Base-by-base conservation (phyloP, 495 filamentous ascomycete species). In the Daldinia vernicosa region DNA sequence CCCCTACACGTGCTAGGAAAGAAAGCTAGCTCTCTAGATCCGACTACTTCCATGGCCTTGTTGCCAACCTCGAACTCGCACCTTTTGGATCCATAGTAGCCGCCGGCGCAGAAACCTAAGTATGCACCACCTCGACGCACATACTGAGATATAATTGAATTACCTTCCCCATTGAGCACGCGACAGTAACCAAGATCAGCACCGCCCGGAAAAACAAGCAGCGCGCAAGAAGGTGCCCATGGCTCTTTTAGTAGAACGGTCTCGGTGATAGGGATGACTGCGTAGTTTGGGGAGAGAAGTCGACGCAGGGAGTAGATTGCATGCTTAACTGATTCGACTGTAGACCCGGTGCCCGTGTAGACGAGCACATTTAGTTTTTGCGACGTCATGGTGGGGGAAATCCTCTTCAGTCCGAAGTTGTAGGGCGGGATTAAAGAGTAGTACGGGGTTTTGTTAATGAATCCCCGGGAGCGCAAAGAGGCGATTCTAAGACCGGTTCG, bases 61-160 rank as follows among this genome's bases (percentile, higher is more conserved):
- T 95, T 88, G 2, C 93, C 93, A 2, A 95, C 89, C 79, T 98
- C 94, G 63, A 98, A 99, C 74, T 98, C 96, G 74, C 94, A 97
- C 58, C 83, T 82, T 56, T 85, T 80, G 65, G 83, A 88, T 4
- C 92, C 96, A 74, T 97, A 99, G 80, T 98, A 99, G 5, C 92
- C 95, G 11, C 95, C 95, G 39, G 96, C 96, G 75, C 95, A 99
- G 67, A 99, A 89, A 4, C 95, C 96, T 22, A 98, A 84, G 76
- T 95, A 99, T 1, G 83, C 80, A 4, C 95, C 95, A 11, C 95
- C 95, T n/a, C 87, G 81, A 59, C 90, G 90, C 51, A 99, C 92
- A 76, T 90, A 99, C 66, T 94, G 89, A 17, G 83, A 81, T 76
- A 99, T 98, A 60, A 84, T 85, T 39, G 90, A 85, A 77, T 98